These are phyloP conservation scores for Rhodotorula mucilaginosa DNA, from an alignment of 1,284 basidiomycete species.

Conservation along the genomic window DNA sequence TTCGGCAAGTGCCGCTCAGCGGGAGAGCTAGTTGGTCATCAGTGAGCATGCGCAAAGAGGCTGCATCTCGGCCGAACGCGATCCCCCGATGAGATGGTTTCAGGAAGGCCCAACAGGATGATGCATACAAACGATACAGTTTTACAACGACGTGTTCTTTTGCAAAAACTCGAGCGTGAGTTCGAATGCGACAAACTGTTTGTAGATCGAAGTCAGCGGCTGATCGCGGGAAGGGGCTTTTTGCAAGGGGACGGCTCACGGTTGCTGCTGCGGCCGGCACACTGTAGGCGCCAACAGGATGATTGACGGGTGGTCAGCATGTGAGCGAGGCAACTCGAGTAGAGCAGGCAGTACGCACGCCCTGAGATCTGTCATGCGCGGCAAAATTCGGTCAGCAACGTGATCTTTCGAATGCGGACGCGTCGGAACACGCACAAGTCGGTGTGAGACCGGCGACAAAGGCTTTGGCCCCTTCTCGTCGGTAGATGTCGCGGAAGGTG, in stretches of 20 bases:
- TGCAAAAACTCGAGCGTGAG: slow-evolving; percentile 64
- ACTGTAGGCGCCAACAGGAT: slow-evolving; percentile 60
- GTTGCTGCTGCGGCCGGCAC: slow-evolving; percentile 88
- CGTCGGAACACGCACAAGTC: slow-evolving; percentile 28
- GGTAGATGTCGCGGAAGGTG: slow-evolving; percentile 67
- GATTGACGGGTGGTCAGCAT: slow-evolving; percentile 2
- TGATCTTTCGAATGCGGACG: slow-evolving; percentile 41
- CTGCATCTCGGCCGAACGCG: not conserved
- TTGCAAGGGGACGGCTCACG: slow-evolving; percentile 16
- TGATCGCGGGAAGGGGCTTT: not conserved
- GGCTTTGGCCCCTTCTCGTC: slow-evolving; percentile 72
- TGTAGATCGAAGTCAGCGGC: not conserved
- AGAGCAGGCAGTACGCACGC: slow-evolving; percentile 40
- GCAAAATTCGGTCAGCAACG: slow-evolving; percentile 67
- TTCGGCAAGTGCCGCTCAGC: no score
- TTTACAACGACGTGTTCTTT: slow-evolving; percentile 42
- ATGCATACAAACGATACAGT: not conserved
- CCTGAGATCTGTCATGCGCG: slow-evolving; percentile 53
- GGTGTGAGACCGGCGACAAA: slow-evolving; percentile 37
- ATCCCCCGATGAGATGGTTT: not conserved
- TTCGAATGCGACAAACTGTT: slow-evolving; percentile 79
- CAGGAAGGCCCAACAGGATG: not conserved
- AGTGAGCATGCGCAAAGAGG: no score
- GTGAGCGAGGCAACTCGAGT: not conserved
- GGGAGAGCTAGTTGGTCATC: no score